These are phyloP conservation scores for Solanum phureja DNA, from an alignment of 257 asterid species.

Conservation along the genomic window DNA sequence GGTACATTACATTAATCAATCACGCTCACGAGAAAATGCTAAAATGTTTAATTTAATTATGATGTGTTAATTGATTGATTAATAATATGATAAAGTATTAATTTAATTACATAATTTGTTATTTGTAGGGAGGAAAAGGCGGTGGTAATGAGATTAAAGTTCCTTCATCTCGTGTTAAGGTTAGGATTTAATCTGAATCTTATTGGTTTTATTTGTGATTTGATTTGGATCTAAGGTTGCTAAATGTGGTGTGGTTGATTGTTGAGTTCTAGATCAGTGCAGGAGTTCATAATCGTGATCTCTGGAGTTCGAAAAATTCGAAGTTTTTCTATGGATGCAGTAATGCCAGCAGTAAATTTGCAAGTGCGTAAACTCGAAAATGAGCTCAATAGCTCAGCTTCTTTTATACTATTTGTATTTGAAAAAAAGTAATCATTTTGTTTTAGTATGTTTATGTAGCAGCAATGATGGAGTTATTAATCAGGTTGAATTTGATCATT, in stretches of 20 bases:
- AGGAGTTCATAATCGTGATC: constrained; percentile 46
- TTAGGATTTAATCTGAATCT: constrained; percentile 24
- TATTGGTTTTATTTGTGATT: constrained; percentile 1
- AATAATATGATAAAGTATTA: not conserved
- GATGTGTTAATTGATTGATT: not conserved
- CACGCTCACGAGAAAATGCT: not conserved
- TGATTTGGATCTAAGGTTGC: constrained; percentile 21
- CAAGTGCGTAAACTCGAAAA: constrained; percentile 38
- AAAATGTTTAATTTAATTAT: not conserved
- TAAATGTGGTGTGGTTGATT: constrained; percentile 26
- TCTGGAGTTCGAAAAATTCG: constrained; percentile 72
- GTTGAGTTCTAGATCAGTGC: constrained; percentile 21
- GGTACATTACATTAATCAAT: constrained; percentile 4
- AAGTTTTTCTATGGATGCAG: constrained; percentile 36
- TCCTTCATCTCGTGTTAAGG: constrained; percentile 37
- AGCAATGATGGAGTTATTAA: not conserved
- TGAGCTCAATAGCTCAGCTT: not conserved
- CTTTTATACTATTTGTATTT: not conserved
- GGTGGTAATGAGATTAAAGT: constrained; percentile 17
- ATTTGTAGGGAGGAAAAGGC: constrained; percentile 22
- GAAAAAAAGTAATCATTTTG: not conserved
- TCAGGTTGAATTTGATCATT: not conserved
- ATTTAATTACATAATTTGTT: not conserved
- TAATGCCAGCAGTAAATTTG: constrained; percentile 55
- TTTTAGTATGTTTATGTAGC: not conserved